Percentiles rank a stretch among this genome's conserved stretches.
phyloP scores from a whole-genome alignment of 225 moss, liverwort and hornwort genomes.

The Polytrichum formosum region DNA sequence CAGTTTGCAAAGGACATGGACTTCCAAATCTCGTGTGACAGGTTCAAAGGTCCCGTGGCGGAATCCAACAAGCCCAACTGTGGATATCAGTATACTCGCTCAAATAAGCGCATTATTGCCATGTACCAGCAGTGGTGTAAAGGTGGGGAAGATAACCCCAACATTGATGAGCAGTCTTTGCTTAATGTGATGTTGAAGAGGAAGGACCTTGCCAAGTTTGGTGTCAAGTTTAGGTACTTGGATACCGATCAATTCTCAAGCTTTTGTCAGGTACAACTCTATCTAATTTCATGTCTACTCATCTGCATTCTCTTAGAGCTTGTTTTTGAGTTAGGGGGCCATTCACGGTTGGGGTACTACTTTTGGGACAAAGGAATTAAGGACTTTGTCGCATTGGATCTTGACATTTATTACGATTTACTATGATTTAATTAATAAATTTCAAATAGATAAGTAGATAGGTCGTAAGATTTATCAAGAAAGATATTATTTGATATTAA shows the following conservation, averaged over 20 bases:
- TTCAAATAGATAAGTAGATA: no score
- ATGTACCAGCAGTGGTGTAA: conserved; percentile 57
- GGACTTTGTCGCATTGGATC: no score
- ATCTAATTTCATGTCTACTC: not conserved
- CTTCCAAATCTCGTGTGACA: conserved; percentile 63
- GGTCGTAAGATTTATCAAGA: no score
- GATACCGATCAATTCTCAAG: conserved; percentile 53
- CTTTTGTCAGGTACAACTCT: conserved; percentile 47
- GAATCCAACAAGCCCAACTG: conserved; percentile 44
- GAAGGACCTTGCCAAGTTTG: conserved; percentile 17
- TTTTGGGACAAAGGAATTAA: no score
- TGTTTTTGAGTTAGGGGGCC: no score
- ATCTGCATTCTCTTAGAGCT: no score
- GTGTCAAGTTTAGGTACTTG: conserved; percentile 47
- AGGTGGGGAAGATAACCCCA: conserved; percentile 23
- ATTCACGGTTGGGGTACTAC: no score
- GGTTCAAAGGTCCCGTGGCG: conserved; percentile 40
- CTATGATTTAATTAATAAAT: no score
- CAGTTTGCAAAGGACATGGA: conserved; percentile 44
- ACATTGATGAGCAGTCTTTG: conserved; percentile 56
- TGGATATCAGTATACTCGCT: conserved; percentile 55
- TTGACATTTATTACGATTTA: no score
- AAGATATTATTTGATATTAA: no score
- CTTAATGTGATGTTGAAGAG: conserved; percentile 43
- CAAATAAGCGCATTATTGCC: conserved; percentile 37